Evolutionary conservation across 2,329 filamentous ascomycete genomes (phyloP).

Genomic region (Penicillium sp.): DNA sequence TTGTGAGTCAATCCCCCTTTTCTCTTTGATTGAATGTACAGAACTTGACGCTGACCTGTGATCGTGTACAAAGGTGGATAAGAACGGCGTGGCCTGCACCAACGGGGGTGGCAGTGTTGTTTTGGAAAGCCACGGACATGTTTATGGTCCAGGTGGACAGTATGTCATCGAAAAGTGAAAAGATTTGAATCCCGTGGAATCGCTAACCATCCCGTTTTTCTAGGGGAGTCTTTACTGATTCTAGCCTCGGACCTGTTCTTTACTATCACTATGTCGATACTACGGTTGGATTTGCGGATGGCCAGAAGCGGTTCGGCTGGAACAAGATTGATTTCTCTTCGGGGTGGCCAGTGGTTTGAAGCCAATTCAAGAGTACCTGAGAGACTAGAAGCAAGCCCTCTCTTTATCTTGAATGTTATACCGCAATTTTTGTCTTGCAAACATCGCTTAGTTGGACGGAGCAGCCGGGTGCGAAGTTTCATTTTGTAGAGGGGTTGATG

Average conservation of each 20-base stretch:
- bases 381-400: no score
- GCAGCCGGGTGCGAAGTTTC: no score
- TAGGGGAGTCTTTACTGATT: constrained; percentile 29
- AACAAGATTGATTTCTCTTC: constrained; percentile 40
- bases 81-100: constrained; percentile 48
- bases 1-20: constrained; percentile 34
- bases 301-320: constrained; percentile 44
- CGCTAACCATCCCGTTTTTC: constrained; percentile 1
- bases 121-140: constrained; percentile 52
- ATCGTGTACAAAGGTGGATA: constrained; percentile 40
- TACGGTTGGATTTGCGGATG: constrained; percentile 47
- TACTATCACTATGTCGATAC: constrained; percentile 60
- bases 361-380: no score
- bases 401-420: no score
- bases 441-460: no score
- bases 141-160: constrained; percentile 63
- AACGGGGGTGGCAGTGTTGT: constrained; percentile 56
- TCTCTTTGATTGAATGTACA: background rate
- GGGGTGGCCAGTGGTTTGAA: constrained; percentile 42
- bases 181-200: background rate
- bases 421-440: no score
- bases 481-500: no score
- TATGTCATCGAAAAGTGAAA: constrained; percentile 35
- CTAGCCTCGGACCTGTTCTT: constrained; percentile 47
- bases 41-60: background rate